A percentile compares a stretch with the other conserved stretches of the same genome.
Conservation (phyloP, 768 basidiomycete species). For the Nevesoporus exiguus region DNA sequence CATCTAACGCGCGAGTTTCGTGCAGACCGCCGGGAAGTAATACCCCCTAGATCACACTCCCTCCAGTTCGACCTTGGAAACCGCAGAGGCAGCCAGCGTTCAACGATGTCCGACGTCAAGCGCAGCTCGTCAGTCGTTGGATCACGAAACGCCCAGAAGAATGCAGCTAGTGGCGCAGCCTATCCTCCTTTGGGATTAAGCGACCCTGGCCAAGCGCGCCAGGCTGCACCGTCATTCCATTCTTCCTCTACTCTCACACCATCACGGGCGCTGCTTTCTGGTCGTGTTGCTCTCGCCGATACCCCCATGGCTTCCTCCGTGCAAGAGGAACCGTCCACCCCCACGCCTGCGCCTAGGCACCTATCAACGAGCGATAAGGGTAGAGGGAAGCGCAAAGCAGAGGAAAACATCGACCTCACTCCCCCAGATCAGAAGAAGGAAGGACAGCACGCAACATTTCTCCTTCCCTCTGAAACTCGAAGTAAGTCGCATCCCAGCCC, state of each 20-base stretch:
- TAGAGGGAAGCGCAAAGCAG: slow-evolving; percentile 70
- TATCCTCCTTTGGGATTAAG: slow-evolving; percentile 14
- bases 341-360: slow-evolving; percentile 31
- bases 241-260: slow-evolving; percentile 19
- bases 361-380: slow-evolving; percentile 29
- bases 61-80: slow-evolving; percentile 19
- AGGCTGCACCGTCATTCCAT: slow-evolving; percentile 6
- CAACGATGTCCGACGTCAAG: slow-evolving; percentile 21
- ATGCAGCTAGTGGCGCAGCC: slow-evolving; percentile 16
- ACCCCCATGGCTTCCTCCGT: slow-evolving; percentile 12
- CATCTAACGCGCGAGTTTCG: background rate
- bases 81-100: slow-evolving; percentile 14
- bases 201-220: slow-evolving; percentile 16
- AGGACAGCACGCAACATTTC: slow-evolving; percentile 56
- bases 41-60: slow-evolving; percentile 17
- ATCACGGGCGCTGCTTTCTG: slow-evolving; percentile 15
- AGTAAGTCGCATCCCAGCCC: slow-evolving; percentile 42
- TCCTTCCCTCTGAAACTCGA: slow-evolving; percentile 50
- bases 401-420: slow-evolving; percentile 66
- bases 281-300: slow-evolving; percentile 7
- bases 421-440: slow-evolving; percentile 61
- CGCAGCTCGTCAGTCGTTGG: slow-evolving; percentile 27
- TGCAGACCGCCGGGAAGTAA: slow-evolving; percentile 19
- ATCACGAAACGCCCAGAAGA: slow-evolving; percentile 11
- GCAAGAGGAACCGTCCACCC: slow-evolving; percentile 31